A percentile compares a stretch with the other conserved stretches of the same genome.
Conservation (phyloP, 805 yeast species). For the Barnettozyma wickerhamii region DNA sequence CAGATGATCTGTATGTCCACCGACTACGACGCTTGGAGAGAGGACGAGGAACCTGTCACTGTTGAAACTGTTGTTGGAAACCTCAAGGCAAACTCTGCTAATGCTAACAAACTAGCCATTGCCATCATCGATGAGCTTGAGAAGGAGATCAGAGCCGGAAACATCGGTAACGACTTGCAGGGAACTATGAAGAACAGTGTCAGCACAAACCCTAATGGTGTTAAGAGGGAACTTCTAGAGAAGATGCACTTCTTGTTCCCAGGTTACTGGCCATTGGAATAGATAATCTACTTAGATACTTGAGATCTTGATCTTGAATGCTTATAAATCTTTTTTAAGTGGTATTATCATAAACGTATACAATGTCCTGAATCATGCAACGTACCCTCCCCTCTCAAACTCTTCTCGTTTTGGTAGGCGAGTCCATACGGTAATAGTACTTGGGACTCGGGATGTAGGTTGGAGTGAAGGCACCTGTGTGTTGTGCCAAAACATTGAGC, state of each 20-base stretch:
- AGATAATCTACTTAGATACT: too few relatives aligned
- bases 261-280: constrained; percentile 70
- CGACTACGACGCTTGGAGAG: constrained; percentile 98
- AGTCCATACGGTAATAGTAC: constrained; percentile 28
- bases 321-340: too few relatives aligned
- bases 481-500: constrained; percentile 1
- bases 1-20: constrained; percentile 99
- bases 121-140: constrained; percentile 65
- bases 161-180: constrained; percentile 62
- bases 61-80: constrained; percentile 96
- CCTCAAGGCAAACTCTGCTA: constrained; percentile 78
- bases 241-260: constrained; percentile 89
- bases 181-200: constrained; percentile 81
- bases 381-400: too few relatives aligned
- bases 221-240: constrained; percentile 65
- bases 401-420: constrained; percentile 28
- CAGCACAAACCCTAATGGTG: constrained; percentile 70
- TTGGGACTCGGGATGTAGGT: constrained; percentile 28
- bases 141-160: constrained; percentile 51
- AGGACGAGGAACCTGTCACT: constrained; percentile 91
- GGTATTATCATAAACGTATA: too few relatives aligned
- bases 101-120: constrained; percentile 77
- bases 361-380: too few relatives aligned
- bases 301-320: too few relatives aligned
- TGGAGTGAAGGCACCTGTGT: constrained; percentile 15